Base-by-base conservation (phyloP, 2,329 filamentous ascomycete species). In the Periconia digitata region DNA sequence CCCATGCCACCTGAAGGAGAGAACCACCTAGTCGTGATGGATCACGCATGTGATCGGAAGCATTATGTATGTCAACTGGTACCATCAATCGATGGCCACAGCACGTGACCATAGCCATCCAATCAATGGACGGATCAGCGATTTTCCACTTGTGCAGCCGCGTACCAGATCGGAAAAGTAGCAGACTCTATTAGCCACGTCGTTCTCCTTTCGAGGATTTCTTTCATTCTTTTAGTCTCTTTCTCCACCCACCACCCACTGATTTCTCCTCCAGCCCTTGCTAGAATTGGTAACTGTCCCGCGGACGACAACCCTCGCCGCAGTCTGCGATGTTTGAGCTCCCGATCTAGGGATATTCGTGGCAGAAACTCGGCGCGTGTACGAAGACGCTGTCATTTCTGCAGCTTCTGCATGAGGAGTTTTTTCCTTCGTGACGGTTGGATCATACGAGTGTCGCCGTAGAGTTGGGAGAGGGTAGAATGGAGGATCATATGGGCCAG, bases 401-500 rank as follows among this genome's bases (percentile, higher is more conserved):
- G 57, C 48, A 6, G 56, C 54, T 1, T 41, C 16, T 59, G 47
- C 29, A 55, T 50, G 1, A 39, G 38, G 6, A 43, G 37, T 32
- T 5, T 10, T 32, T 13, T 32, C 27, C 22, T 40, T 23, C 7
- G 24, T 17, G 27, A 32, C 27, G 16, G 49, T 42, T 3, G 55
- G 46, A 16, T 54, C 46, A 38, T 55, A 51, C 1, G 58, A 59
- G 34, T 62, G 47, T 36, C 47, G 41, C 16, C 56, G 55, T 17
- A 68, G 47, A 0, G 61, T 68, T 7, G 67, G 66, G 12, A 64
- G 53, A 41, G 68, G 68, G 44, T 64, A 71, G 39, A 68, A 62
- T 15, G 60, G 62, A 23, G 66, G 60, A 50, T 69, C 65, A 40
- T 70, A 69, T 22, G 68, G 68, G 20, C 67, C 67, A 40, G 68